Evolutionary conservation across 805 yeast species (phyloP), one percentile per base, ranked within the genome.

Genomic region (Pichia scutulata): DNA sequence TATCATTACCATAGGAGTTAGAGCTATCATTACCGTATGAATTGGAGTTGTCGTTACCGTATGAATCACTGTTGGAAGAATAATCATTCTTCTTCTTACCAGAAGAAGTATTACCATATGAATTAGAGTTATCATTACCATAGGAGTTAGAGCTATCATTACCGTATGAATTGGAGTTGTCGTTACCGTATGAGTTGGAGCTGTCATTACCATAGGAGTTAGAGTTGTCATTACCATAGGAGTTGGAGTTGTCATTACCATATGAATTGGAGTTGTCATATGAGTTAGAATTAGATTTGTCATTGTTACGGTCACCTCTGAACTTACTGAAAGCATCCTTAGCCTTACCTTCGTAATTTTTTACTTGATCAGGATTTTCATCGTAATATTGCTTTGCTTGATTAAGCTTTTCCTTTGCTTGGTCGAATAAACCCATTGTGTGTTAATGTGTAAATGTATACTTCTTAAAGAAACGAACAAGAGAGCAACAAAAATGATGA

Each of bases 31-130:
- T 28, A 52, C 25, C 69, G 13, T 42, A 33, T 14, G 46, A 50
- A 19, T 41, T 36, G n/a, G 42, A 33, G 46, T 43, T 50, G 4
- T n/a, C 22, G 3, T 41, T 64, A 37, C 67, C 68, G 59, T 62
- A 63, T 12, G 69, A 64, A 55, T 64, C 61, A 44, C 62, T 60
- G 28, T 69, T 73, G 55, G 60, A 64, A 37, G 68, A 63, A 58
- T 70, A n/a, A n/a, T n/a, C n/a, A n/a, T n/a, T n/a, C n/a, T n/a
- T n/a, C n/a, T n/a, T n/a, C n/a, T n/a, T n/a, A n/a, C n/a, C 63
- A 58, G 60, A 52, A 52, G 67, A 61, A 50, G 57, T 59, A 46
- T 60, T 57, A 57, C 66, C 65, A 43, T 44, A 64, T 28, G 68
- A 64, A 59, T 70, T 63, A 57, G 60, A 52, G 53, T 67, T 62